A percentile compares a stretch with the other conserved stretches of the same genome.
These are phyloP conservation scores for Priceomyces medius DNA, from an alignment of 805 yeast species.

Conservation along the genomic window DNA sequence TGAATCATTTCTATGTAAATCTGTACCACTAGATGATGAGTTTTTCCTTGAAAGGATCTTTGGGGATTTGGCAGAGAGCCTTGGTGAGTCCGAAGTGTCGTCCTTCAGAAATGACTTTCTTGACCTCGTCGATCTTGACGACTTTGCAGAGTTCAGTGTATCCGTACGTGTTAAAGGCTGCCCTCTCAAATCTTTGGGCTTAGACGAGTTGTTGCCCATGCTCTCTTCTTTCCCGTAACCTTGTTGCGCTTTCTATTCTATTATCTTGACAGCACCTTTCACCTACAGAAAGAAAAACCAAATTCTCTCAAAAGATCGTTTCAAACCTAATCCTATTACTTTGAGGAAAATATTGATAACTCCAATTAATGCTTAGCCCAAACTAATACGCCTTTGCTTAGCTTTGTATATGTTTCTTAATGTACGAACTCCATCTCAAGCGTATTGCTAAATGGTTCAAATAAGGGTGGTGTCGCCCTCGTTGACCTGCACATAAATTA, in stretches of 20 bases:
- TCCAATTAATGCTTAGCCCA: neutral
- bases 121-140: slow-evolving; percentile 47
- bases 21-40: slow-evolving; percentile 18
- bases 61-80: slow-evolving; percentile 27
- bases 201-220: slow-evolving; percentile 57
- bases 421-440: slow-evolving; percentile 2
- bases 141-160: slow-evolving; percentile 50
- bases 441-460: slow-evolving; percentile 5
- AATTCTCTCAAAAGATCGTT: neutral
- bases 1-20: slow-evolving; percentile 3
- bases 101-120: slow-evolving; percentile 24
- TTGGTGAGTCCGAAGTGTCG: slow-evolving; percentile 19
- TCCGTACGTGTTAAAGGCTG: slow-evolving; percentile 55
- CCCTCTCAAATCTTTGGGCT: slow-evolving; percentile 29
- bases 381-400: neutral
- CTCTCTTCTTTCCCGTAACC: slow-evolving; percentile 2
- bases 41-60: slow-evolving; percentile 29
- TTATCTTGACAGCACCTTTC: slow-evolving; percentile 1
- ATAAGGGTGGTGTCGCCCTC: slow-evolving; percentile 7
- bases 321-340: neutral
- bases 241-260: neutral
- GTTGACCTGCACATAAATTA: slow-evolving; percentile 1
- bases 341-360: neutral
- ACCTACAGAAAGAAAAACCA: neutral
- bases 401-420: neutral